Percentiles rank a stretch among this genome's conserved stretches.
Conservation (phyloP, 768 basidiomycete species). For the Pisolithus sp. region DNA sequence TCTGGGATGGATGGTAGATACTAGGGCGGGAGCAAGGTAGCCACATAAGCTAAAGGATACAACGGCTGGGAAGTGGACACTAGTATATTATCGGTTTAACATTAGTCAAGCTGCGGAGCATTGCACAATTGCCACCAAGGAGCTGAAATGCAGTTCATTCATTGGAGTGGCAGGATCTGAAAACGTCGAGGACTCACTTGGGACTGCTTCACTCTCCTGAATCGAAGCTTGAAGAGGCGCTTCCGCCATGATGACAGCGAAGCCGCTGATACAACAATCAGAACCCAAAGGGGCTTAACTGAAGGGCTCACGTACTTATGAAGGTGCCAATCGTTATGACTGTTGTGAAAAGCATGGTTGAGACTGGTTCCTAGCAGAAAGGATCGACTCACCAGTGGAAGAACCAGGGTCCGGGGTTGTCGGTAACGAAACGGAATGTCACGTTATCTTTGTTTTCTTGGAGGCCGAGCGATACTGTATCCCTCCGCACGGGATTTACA, state of each 20-base stretch:
- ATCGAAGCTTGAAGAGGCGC: conserved; percentile 3
- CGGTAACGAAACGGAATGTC: conserved; percentile 53
- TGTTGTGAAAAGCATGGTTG: background rate
- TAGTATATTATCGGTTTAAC: no score
- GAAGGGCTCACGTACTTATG: conserved; percentile 10
- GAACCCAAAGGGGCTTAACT: background rate
- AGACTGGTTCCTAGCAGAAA: background rate
- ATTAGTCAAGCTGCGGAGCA: background rate
- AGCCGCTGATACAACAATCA: conserved; percentile 10
- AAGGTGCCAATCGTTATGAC: conserved; percentile 29
- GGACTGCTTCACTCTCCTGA: conserved; percentile 11
- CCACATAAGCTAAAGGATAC: no score
- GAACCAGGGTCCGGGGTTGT: conserved; percentile 64
- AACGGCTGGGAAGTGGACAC: no score
- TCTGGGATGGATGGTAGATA: no score
- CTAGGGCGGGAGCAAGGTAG: no score
- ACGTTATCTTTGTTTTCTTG: conserved; percentile 34
- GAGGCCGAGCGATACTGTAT: conserved; percentile 24
- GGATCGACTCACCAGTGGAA: conserved; percentile 32
- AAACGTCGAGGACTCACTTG: conserved; percentile 11
- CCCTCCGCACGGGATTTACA: conserved; percentile 31
- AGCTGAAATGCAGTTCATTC: background rate
- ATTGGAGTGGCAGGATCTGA: background rate
- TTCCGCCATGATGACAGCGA: conserved; percentile 27
- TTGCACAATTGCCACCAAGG: background rate